A percentile compares a stretch with the other conserved stretches of the same genome.
Conservation (phyloP, 805 yeast species). For the Metschnikowia lunata region DNA sequence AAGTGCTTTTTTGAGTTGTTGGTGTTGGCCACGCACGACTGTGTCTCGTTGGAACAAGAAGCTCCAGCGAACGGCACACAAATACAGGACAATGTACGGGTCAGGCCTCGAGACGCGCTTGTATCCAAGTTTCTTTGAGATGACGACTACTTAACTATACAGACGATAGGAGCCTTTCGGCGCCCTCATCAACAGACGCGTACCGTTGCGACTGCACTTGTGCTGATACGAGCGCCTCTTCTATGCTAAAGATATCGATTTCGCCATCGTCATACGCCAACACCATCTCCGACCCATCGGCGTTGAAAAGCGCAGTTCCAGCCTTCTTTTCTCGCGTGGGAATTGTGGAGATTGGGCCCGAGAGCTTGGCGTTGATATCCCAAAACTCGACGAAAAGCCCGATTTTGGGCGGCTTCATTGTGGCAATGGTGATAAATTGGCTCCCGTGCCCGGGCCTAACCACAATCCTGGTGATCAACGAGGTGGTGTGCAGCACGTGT, state of each 20-base stretch:
- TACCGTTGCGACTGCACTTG: conserved; percentile 3
- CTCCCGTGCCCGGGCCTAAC: conserved; percentile 11
- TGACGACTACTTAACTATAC: not conserved
- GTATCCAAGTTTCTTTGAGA: conserved; percentile 20
- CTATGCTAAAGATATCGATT: conserved; percentile 11
- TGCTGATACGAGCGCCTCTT: conserved; percentile 11
- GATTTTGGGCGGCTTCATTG: conserved; percentile 10
- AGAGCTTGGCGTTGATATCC: conserved; percentile 13
- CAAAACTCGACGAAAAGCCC: conserved; percentile 15
- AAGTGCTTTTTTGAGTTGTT: conserved; percentile 76
- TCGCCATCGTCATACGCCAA: conserved; percentile 15
- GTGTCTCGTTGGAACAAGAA: conserved; percentile 59
- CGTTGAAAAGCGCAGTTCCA: conserved; percentile 10
- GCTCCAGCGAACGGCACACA: conserved; percentile 21
- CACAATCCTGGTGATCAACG: conserved; percentile 10
- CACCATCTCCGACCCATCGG: conserved; percentile 11
- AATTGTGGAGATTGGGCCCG: conserved; percentile 11
- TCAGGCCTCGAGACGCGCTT: conserved; percentile 43
- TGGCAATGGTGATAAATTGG: conserved; percentile 13
- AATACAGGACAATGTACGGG: conserved; percentile 56
- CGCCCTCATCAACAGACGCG: conserved; percentile 4
- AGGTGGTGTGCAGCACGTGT: conserved; percentile 10
- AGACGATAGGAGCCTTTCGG: conserved; percentile 6
- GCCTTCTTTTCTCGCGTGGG: conserved; percentile 6
- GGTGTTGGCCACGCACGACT: conserved; percentile 74